Base-by-base conservation (phyloP, 192 early-diverging fungal species). In the Neocallimastix lanati region DNA sequence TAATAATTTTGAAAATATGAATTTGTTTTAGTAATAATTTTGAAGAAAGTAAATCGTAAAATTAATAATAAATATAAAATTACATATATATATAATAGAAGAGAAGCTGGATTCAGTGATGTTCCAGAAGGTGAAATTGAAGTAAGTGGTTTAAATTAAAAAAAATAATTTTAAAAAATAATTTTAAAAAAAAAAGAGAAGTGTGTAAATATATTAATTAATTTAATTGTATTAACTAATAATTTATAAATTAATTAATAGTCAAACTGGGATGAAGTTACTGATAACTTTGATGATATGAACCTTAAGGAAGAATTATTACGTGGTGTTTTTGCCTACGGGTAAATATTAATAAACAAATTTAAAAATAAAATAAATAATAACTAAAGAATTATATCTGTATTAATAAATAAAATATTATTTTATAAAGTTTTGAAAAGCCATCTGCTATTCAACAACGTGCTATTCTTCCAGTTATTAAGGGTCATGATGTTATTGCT, bases 251-350 rank as follows among this genome's bases (percentile, higher is more conserved):
- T 50, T 21, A 50, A 14, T 7, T 2, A 50, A 76, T 77, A 92
- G 92, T 91, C 96, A 88, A 98, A 96, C 93, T 97, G 91, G 91
- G 93, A 94, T 85, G 93, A 96, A 86, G 88, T 96, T 81, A 90
- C 94, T 82, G 95, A 96, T 82, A 94, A 91, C 89, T 98, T 98
- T 83, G 96, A 98, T 83, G 94, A 94, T 89, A 97, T 98, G 96
- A 89, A 86, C 84, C 91, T 98, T 79, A 90, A 92, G 79, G 87
- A 92, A 78, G 92, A 96, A 82, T 91, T 97, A 82, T 91, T 98
- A 82, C 93, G 96, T 85, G 96, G 96, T 91, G 93, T 98, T 88
- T 98, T 96, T 86, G 95, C 96, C 82, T 98, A 96, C 86, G 96
- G 93, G 93, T 94, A 88, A 78, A 88, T 87, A 50, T 81, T 77